phyloP scores from a whole-genome alignment of 78 protist species.

The Dictyostelium brefeldianum region DNA sequence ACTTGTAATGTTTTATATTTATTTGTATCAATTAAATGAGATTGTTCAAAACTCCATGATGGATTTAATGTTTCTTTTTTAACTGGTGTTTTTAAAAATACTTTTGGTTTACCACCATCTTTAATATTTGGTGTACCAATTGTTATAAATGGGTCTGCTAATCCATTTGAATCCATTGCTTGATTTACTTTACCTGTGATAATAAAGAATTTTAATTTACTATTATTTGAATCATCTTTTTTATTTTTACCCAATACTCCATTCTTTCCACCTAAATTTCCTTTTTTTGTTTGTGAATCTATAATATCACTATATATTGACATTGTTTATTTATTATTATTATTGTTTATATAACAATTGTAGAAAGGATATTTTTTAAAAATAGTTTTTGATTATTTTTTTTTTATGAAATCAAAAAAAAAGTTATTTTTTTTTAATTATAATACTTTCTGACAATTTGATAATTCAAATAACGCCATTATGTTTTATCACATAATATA shows the following conservation, averaged over 20 bases:
- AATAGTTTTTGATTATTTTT: no score
- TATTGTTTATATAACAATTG: no score
- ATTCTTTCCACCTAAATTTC: not conserved
- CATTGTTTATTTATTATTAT: no score
- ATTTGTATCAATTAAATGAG: not conserved
- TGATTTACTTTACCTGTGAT: not conserved
- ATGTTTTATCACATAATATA: no score
- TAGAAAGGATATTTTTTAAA: no score
- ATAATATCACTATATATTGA: no score
- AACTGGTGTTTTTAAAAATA: not conserved
- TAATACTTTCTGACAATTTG: no score
- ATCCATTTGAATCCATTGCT: constrained; percentile 2
- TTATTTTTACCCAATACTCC: not conserved
- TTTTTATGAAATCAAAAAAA: no score
- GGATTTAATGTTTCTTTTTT: not conserved
- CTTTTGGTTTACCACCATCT: not conserved
- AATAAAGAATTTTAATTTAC: not conserved
- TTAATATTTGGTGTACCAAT: not conserved
- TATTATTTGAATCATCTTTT: not conserved
- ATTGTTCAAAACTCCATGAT: not conserved
- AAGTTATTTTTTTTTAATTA: no score
- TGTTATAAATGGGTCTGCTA: not conserved
- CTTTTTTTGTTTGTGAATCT: not conserved
- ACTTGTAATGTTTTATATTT: not conserved
- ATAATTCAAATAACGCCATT: no score